Conservation (phyloP, 2,329 filamentous ascomycete genomes). For the Alternaria incomplexa region DNA sequence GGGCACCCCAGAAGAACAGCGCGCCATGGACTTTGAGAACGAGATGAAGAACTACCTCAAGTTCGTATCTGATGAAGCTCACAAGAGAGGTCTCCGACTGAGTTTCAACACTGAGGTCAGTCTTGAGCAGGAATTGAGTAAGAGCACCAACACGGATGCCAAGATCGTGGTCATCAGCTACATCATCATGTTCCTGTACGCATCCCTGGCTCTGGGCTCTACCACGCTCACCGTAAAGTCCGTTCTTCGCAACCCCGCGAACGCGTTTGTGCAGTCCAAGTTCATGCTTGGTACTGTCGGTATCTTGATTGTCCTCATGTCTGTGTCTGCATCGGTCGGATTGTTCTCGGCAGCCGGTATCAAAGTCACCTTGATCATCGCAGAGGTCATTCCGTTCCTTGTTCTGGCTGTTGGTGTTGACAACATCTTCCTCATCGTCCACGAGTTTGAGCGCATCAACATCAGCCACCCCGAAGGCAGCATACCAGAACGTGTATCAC, state of each 20-base stretch:
- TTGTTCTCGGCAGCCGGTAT: slow-evolving; percentile 90
- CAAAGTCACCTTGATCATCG: slow-evolving; percentile 96
- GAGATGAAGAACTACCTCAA: slow-evolving; percentile 76
- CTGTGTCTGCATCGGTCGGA: slow-evolving; percentile 92
- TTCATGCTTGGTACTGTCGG: slow-evolving; percentile 94
- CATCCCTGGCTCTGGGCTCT: slow-evolving; percentile 88
- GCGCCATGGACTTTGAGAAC: slow-evolving; percentile 88
- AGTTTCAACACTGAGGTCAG: slow-evolving; percentile 97
- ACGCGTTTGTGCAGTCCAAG: slow-evolving; percentile 91
- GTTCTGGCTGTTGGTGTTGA: slow-evolving; percentile 96
- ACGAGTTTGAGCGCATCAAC: slow-evolving; percentile 96
- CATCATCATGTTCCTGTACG: slow-evolving; percentile 98
- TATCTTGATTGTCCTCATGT: slow-evolving; percentile 96
- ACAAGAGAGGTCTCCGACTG: slow-evolving; percentile 76
- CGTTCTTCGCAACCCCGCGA: slow-evolving; percentile 79
- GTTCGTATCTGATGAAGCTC: slow-evolving; percentile 80
- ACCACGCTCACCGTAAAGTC: slow-evolving; percentile 80
- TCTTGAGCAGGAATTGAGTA: slow-evolving; percentile 93
- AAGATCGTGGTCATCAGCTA: slow-evolving; percentile 98
- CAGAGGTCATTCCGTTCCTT: slow-evolving; percentile 97
- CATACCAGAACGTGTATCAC: slow-evolving; percentile 83
- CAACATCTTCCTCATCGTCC: slow-evolving; percentile 98
- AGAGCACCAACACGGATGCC: slow-evolving; percentile 96
- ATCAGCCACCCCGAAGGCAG: slow-evolving; percentile 86
- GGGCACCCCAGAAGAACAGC: slow-evolving; percentile 70